Evolutionary conservation across 1,284 basidiomycete genomes (phyloP).

Genomic region (Sporisorium iseilematis-ciliati): DNA sequence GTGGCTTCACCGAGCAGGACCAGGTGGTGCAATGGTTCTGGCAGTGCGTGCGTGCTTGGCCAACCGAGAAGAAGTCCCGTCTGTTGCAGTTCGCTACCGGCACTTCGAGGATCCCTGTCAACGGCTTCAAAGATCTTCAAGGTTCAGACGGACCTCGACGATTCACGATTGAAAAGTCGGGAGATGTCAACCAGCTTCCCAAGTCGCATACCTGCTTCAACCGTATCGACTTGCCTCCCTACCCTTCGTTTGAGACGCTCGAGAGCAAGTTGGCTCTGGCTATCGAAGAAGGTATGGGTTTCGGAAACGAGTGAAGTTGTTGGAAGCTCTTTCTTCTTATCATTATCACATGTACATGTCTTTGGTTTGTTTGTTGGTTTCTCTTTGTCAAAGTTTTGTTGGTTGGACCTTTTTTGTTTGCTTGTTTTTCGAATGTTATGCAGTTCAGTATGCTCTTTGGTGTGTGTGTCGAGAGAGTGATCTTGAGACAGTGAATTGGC

Average conservation of each 20-base stretch:
- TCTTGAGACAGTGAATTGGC: background rate
- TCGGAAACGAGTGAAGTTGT: slow-evolving; percentile 62
- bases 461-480: background rate
- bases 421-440: slow-evolving; percentile 8
- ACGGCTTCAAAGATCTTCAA: slow-evolving; percentile 98
- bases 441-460: background rate
- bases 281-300: slow-evolving; percentile 68
- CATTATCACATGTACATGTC: background rate
- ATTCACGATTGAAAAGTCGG: slow-evolving; percentile 69
- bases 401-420: background rate
- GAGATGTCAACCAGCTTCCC: slow-evolving; percentile 67
- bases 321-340: background rate
- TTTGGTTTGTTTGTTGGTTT: slow-evolving; percentile 1
- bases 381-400: slow-evolving; percentile 3
- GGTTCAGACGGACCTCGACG: slow-evolving; percentile 88
- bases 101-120: slow-evolving; percentile 95
- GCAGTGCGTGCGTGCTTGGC: slow-evolving; percentile 97
- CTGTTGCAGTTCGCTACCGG: slow-evolving; percentile 94
- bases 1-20: slow-evolving; percentile 72
- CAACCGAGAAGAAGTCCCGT: slow-evolving; percentile 92
- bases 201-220: slow-evolving; percentile 70
- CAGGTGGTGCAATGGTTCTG: slow-evolving; percentile 99
- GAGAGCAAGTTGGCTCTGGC: slow-evolving; percentile 68
- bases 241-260: slow-evolving; percentile 62
- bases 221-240: slow-evolving; percentile 69